Conservation (phyloP, 768 basidiomycete species). For the Russula virescens region DNA sequence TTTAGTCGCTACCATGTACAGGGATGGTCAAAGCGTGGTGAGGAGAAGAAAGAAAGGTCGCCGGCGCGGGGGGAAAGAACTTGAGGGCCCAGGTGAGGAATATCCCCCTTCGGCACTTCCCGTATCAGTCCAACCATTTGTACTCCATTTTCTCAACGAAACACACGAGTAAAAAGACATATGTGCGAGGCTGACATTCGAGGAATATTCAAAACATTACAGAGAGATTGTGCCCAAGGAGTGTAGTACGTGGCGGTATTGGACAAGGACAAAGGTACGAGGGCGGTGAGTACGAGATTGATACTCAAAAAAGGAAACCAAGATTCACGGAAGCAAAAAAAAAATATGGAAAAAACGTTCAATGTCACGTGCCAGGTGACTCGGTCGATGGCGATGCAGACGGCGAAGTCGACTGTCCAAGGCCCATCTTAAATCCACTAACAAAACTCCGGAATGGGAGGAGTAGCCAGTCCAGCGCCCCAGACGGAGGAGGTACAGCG, state of each 20-base stretch:
- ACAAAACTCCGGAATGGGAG: conserved; percentile 22
- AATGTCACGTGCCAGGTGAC: conserved; percentile 12
- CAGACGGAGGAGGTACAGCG: conserved; percentile 37
- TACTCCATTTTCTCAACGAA: conserved; percentile 9
- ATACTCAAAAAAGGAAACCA: conserved; percentile 14
- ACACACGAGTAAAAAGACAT: conserved; percentile 11
- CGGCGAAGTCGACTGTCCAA: conserved; percentile 6
- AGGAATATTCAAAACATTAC: conserved; percentile 13
- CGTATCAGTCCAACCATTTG: conserved; percentile 1
- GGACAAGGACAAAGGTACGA: conserved; percentile 16
- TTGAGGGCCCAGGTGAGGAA: neutral
- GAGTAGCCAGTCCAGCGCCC: conserved; percentile 16
- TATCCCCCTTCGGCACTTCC: conserved; percentile 17
- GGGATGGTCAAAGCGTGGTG: conserved; percentile 2
- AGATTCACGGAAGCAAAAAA: conserved; percentile 11
- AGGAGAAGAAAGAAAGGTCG: conserved; percentile 9
- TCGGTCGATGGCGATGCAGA: neutral
- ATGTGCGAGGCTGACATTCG: conserved; percentile 16
- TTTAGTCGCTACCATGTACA: conserved; percentile 19
- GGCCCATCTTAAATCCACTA: conserved; percentile 19
- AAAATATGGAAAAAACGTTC: neutral
- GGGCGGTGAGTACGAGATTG: neutral
- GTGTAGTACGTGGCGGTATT: conserved; percentile 11
- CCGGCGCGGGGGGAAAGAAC: neutral
- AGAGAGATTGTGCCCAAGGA: conserved; percentile 14